Base-by-base conservation (phyloP, 139 green algal genomes). In the Marvania coccoides region DNA sequence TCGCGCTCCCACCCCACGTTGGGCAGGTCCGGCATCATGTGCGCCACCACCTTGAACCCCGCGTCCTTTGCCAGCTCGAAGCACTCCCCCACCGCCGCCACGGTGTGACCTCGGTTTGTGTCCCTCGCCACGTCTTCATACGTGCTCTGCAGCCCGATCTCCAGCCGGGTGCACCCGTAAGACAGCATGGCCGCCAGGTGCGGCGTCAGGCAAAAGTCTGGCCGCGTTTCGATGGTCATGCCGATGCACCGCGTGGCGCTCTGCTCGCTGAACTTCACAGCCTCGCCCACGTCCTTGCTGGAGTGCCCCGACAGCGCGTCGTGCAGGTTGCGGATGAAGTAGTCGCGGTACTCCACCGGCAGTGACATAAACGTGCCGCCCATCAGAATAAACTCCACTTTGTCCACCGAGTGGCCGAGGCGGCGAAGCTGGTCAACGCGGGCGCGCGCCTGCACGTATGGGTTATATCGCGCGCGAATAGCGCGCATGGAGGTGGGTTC, bases 331-430 rank as follows among this genome's bases (percentile, higher is more conserved):
- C 93, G 74, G 9, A 97, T 75, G 72, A 98, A 98, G 80, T 91
- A 97, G 79, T 98, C 92, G 4, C 93, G 81, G 73, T 98, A 98
- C 26, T 98, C 93, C 19, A 65, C 30, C 3, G 92, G 92, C 57
- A 98, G 75, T 5, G 81, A 92, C 93, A 98, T 98, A 80, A 98
- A 98, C 37, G 93, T 98, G 51, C 93, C 93, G n/a, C 93, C 92
- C 93, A 98, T 98, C 2, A 98, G 78, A 67, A 98, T 97, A 81
- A 92, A 98, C 83, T 98, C 93, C 24, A 97, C 91, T 83, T 98
- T 98, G 81, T 98, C 93, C 29, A 97, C 93, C 4, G 67, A 83
- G 76, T 98, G 93, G 1, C 93, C 93, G 42, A 98, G 79, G 67
- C 87, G 88, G 28, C 88, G 74, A 71, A 98, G 85, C 79, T 98